phyloP scores from a whole-genome alignment of 2,329 filamentous ascomycete genomes.

The Pyricularia sp. region DNA sequence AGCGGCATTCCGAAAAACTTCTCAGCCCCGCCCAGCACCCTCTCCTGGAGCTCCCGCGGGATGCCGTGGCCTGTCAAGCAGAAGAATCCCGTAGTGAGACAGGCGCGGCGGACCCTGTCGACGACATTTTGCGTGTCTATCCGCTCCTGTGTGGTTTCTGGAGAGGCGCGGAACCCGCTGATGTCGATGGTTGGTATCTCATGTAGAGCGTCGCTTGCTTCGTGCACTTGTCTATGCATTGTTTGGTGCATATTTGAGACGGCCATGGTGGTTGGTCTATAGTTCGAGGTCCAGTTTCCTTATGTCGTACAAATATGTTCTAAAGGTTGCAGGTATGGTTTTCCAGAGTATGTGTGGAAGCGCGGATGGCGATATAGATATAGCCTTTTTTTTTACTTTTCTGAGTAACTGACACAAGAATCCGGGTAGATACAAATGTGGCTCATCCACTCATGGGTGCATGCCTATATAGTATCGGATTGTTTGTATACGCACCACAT shows the following conservation, averaged over 20 bases:
- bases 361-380: not conserved
- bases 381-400: not conserved
- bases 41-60: slow-evolving; percentile 12
- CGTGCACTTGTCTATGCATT: not conserved
- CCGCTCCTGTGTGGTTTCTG: slow-evolving; percentile 13
- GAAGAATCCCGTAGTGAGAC: slow-evolving; percentile 21
- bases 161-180: slow-evolving; percentile 20
- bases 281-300: not conserved
- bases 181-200: slow-evolving; percentile 23
- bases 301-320: not conserved
- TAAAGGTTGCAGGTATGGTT: not conserved
- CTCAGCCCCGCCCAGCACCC: slow-evolving; percentile 19
- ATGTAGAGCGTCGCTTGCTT: not conserved
- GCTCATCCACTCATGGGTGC: not conserved
- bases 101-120: slow-evolving; percentile 20
- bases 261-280: not conserved
- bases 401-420: not conserved
- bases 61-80: slow-evolving; percentile 18
- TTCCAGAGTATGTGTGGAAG: not conserved
- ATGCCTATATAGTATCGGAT: not conserved
- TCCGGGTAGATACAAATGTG: not conserved
- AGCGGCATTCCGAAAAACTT: slow-evolving; percentile 38
- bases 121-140: slow-evolving; percentile 17
- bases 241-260: not conserved
- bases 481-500: not conserved